Evolutionary conservation across 1,284 basidiomycete genomes (phyloP), one percentile per base, ranked within the genome.

Genomic region (Sanghuangporus weigelae): DNA sequence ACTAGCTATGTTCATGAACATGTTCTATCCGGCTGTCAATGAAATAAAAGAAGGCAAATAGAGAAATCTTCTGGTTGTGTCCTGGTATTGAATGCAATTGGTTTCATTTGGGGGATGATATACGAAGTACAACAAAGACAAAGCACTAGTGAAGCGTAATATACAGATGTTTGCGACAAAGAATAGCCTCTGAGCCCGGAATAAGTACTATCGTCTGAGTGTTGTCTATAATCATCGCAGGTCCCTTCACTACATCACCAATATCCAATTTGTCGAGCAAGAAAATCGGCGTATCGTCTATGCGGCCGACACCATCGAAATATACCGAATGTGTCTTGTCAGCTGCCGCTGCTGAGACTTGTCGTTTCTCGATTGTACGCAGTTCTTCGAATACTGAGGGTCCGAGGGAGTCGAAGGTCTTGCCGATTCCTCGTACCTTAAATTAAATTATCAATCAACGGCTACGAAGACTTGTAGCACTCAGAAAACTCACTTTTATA

Each of bases 131-230:
- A 19, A 7, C 10, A n/a, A 36, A 35, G 8, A 16, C 10, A 35
- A 1, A 35, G 4, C 5, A 8, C 40, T 56, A 64, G 26, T 70
- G 64, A 44, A 75, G 59, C 8, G 83, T 86, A 68, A 93, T 87
- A 69, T 86, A 89, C 71, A 93, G 73, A 72, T 92, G 89, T 67
- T 85, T 87, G 63, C 83, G 86, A 60, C 87, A 84, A 63, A 92
- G 70, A 2, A 88, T 76, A 4, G 84, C 89, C 70, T 75, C 83
- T 49, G 89, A 84, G 7, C 81, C 84, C 0, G 91, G 90, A 16
- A 92, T 84, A 2, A 96, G 73, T 42, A 95, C 86, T 66, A 96
- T 92, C 31, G 94, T 96, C 78, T 96, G 95, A 14, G 95, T 97
- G 70, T 93, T 80, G 74, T 97, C 95, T 68, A 97, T 91, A 66